Conservation (phyloP, 2,329 filamentous ascomycete species). For the Coniella lustricola region DNA sequence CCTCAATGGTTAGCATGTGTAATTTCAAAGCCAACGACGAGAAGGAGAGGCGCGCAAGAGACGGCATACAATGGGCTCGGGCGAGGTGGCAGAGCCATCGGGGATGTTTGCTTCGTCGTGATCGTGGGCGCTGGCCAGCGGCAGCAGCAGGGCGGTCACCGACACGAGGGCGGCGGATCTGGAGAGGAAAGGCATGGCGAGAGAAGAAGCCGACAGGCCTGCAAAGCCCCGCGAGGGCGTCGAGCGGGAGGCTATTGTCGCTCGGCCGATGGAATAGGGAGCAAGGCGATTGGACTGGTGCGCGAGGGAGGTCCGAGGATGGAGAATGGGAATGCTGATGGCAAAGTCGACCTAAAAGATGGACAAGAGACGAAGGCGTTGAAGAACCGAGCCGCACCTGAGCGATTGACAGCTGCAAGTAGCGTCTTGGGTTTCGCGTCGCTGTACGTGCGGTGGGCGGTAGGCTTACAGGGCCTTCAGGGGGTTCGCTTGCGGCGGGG, state of each 20-base stretch:
- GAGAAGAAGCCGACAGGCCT: neutral
- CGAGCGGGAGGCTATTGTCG: neutral
- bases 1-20: neutral
- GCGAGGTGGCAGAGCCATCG: conserved; percentile 62
- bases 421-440: too few relatives aligned
- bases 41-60: neutral
- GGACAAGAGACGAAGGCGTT: too few relatives aligned
- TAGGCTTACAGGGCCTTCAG: too few relatives aligned
- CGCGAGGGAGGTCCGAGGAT: too few relatives aligned
- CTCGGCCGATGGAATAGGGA: neutral
- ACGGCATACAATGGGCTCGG: conserved; percentile 61
- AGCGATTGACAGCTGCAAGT: too few relatives aligned
- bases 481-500: too few relatives aligned
- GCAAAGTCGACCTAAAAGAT: too few relatives aligned
- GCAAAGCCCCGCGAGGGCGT: neutral
- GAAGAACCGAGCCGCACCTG: too few relatives aligned
- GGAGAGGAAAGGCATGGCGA: neutral
- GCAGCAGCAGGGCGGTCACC: conserved; percentile 8
- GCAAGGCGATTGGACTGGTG: too few relatives aligned
- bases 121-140: conserved; percentile 35
- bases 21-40: neutral
- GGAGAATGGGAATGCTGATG: too few relatives aligned
- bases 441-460: too few relatives aligned
- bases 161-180: conserved; percentile 7
- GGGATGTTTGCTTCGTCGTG: conserved; percentile 51